Base-by-base conservation (phyloP, 345 rosid species). In the Erucastrum elatum region DNA sequence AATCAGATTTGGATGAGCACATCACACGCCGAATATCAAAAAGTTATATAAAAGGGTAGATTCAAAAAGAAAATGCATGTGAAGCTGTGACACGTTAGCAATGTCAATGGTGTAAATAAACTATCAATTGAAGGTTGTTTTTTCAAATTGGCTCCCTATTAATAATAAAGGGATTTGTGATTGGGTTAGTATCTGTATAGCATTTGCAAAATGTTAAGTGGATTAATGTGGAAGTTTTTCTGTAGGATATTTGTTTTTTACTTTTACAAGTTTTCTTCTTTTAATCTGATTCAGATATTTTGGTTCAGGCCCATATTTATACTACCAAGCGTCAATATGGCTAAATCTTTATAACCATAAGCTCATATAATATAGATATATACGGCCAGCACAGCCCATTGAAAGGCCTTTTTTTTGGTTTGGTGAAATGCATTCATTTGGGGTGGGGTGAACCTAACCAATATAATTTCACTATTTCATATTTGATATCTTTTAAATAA, bases 371-470 rank as follows among this genome's bases (percentile, higher is more conserved):
- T 44, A 4, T 31, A 37, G 2, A 64, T 25, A 15, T 27, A 29
- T 12, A 16, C 5, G 26, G 4, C 21, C 64, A 29, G 5, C 5
- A 1, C 16, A 53, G 15, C 64, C 33, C 33, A 17, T 2, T 16
- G 69, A 6, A 5, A 68, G 74, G 39, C 74, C 68, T 71, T 33
- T 17, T 17, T 55, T 31, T 69, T 53, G 29, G 41, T 67, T 6
- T 67, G 11, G 58, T 44, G 11, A 31, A 66, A 53, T 58, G 6
- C 29, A 6, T 37, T 37, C 41, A 21, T 21, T 21, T 21, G 0
- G 21, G 21, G 21, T 21, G 21, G 21, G 1, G 21, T 21, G 21
- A 21, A 21, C 21, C 1, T 21, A 21, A 21, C 21, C 21, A 21
- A 21, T 21, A 21, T 21, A 21, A 21, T 21, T 21, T 21, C 21